phyloP scores from a whole-genome alignment of 768 basidiomycete species.

The Mycena metata region DNA sequence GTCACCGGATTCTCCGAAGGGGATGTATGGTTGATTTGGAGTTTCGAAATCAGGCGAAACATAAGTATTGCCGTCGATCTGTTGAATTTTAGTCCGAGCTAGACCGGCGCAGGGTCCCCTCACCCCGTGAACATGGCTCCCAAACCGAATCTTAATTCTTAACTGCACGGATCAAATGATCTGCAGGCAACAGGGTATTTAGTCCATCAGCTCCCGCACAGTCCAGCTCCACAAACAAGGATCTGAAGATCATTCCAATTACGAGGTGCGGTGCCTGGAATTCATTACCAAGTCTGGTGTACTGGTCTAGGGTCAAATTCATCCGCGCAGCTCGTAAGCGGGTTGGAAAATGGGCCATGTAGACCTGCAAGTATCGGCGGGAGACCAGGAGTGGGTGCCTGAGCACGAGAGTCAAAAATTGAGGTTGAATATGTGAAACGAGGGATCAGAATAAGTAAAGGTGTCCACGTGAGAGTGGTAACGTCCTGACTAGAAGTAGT shows the following conservation, averaged over 20 bases:
- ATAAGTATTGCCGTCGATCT: constrained; percentile 1
- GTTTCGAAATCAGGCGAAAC: not conserved
- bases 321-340: constrained; percentile 3
- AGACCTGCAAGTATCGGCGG: not conserved
- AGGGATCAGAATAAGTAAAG: constrained; percentile 1
- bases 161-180: no score
- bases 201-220: not conserved
- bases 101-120: constrained; percentile 1
- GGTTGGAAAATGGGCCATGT: constrained; percentile 1
- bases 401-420: constrained; percentile 5
- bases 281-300: not conserved
- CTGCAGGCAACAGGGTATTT: no score
- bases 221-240: constrained; percentile 4
- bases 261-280: not conserved
- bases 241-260: not conserved
- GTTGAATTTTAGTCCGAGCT: constrained; percentile 1
- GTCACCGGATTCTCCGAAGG: not conserved
- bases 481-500: constrained; percentile 4
- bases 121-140: no score
- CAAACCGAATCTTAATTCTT: no score
- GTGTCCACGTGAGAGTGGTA: not conserved
- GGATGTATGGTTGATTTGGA: constrained; percentile 1
- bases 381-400: not conserved
- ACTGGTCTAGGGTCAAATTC: not conserved
- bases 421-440: constrained; percentile 5